Evolutionary conservation across 257 asterid genomes (phyloP).

Genomic region (Gentiana straminea): DNA sequence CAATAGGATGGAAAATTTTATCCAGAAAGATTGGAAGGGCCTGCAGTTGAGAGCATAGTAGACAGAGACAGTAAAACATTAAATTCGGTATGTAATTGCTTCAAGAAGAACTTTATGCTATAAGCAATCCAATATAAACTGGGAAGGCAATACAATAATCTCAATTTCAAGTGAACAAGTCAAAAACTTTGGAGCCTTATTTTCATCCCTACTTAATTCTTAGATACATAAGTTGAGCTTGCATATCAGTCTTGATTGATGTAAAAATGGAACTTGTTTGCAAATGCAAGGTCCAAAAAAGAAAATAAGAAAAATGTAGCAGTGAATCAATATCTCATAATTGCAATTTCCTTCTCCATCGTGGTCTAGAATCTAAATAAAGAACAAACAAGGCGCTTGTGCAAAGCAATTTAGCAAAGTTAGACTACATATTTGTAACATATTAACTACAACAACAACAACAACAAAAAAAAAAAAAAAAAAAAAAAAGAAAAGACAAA

Average conservation of each 20-base stretch:
- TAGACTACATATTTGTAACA: background rate
- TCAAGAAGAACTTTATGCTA: background rate
- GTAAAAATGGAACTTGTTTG: no score
- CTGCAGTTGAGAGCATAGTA: constrained; percentile 25
- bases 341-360: no score
- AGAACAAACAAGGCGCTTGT: background rate
- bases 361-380: no score
- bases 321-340: background rate
- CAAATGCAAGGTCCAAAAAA: no score
- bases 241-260: no score
- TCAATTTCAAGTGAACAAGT: background rate
- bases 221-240: no score
- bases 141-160: background rate
- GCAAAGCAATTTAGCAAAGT: background rate
- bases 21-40: constrained; percentile 93
- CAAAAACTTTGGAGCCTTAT: no score
- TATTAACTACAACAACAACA: no score
- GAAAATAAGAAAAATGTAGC: no score
- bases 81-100: background rate
- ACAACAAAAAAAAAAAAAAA: background rate
- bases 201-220: no score
- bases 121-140: background rate
- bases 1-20: constrained; percentile 79
- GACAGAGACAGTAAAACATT: no score
- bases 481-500: background rate